Evolutionary conservation across 805 yeast species (phyloP).

Genomic region (Metschnikowia anglica): DNA sequence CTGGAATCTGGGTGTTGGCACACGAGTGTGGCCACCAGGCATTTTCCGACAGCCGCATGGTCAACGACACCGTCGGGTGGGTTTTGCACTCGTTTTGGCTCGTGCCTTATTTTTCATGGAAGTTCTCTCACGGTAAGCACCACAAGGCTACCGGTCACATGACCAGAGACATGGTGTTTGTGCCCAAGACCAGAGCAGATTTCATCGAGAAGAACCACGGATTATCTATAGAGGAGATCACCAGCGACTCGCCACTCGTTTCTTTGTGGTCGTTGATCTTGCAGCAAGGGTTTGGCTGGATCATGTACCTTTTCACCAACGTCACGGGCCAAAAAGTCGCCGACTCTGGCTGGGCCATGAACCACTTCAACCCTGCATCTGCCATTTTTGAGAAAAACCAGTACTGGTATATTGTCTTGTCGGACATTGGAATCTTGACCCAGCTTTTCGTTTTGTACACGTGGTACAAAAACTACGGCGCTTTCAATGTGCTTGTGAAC

Average conservation of each 20-base stretch:
- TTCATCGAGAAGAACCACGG: constrained; percentile 43
- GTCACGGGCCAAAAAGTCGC: constrained; percentile 73
- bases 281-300: constrained; percentile 83
- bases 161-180: constrained; percentile 80
- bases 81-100: constrained; percentile 70
- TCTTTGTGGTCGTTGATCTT: constrained; percentile 54
- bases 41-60: constrained; percentile 66
- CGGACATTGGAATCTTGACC: constrained; percentile 68
- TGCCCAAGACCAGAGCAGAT: constrained; percentile 65
- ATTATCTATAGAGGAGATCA: constrained; percentile 49
- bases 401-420: constrained; percentile 65
- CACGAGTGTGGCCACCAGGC: constrained; percentile 94
- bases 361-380: constrained; percentile 72
- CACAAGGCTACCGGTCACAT: constrained; percentile 88
- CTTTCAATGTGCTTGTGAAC: constrained; percentile 59
- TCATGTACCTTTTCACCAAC: constrained; percentile 60
- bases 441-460: constrained; percentile 54
- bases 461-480: constrained; percentile 63
- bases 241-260: constrained; percentile 73
- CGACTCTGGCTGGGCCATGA: constrained; percentile 45
- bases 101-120: constrained; percentile 90
- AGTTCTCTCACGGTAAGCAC: constrained; percentile 79
- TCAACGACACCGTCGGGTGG: constrained; percentile 84
- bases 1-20: constrained; percentile 83
- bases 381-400: constrained; percentile 74